Conservation (phyloP, 2,329 filamentous ascomycete species). For the Ophiobolus disseminans region DNA sequence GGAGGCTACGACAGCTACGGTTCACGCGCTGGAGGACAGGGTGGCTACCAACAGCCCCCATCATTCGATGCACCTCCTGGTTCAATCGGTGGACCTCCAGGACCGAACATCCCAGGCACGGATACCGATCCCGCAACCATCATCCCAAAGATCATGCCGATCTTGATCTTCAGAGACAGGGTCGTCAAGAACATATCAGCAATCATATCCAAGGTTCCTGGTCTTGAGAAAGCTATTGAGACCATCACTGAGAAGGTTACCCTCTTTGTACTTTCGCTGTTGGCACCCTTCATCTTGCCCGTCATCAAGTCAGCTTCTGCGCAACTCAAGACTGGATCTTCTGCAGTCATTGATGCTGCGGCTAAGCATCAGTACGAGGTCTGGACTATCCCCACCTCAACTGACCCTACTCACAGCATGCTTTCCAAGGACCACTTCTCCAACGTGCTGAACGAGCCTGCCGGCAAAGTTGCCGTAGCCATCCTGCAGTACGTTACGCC, state of each 20-base stretch:
- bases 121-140: conserved; percentile 70
- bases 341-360: conserved; percentile 66
- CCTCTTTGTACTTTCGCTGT: conserved; percentile 85
- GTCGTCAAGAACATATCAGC: conserved; percentile 87
- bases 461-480: conserved; percentile 55
- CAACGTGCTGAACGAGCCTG: conserved; percentile 59
- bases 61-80: conserved; percentile 54
- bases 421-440: conserved; percentile 61
- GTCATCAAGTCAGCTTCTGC: conserved; percentile 88
- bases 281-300: conserved; percentile 90
- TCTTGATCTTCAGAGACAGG: conserved; percentile 90
- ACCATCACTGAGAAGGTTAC: conserved; percentile 93
- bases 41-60: conserved; percentile 48
- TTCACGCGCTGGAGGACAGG: conserved; percentile 46
- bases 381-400: conserved; percentile 56
- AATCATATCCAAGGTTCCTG: conserved; percentile 89
- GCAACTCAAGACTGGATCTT: conserved; percentile 83
- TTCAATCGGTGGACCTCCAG: conserved; percentile 53
- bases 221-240: conserved; percentile 86
- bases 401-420: conserved; percentile 60
- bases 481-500: conserved; percentile 88
- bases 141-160: conserved; percentile 81
- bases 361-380: conserved; percentile 60
- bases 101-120: conserved; percentile 72
- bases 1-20: conserved; percentile 51